Percentiles rank a stretch among this genome's conserved stretches.
These are phyloP conservation scores for Agaricales sp. DNA, from an alignment of 1,284 basidiomycete genomes.

Conservation along the genomic window DNA sequence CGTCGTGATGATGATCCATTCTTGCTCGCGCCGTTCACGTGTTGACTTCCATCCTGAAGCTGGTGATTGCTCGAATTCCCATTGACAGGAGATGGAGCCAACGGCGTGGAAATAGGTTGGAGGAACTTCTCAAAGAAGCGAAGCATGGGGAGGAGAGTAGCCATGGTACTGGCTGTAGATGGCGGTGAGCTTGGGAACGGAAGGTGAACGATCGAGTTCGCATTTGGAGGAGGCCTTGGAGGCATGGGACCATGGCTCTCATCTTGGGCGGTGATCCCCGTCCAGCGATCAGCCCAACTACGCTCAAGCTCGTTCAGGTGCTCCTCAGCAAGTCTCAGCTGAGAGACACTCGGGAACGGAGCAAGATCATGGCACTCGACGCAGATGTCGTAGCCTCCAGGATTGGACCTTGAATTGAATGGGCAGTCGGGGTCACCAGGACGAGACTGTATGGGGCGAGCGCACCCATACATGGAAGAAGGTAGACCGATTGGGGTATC, in stretches of 20 bases:
- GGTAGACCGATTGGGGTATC: slow-evolving; percentile 15
- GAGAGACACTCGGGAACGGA: slow-evolving; percentile 49
- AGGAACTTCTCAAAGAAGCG: slow-evolving; percentile 52
- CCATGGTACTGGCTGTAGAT: slow-evolving; percentile 35
- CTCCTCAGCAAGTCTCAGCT: slow-evolving; percentile 62
- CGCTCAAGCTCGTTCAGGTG: slow-evolving; percentile 54
- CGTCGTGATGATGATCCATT: slow-evolving; percentile 15
- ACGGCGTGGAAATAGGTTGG: slow-evolving; percentile 25
- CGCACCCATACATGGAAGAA: slow-evolving; percentile 17
- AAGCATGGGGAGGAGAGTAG: slow-evolving; percentile 44
- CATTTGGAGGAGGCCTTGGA: slow-evolving; percentile 57
- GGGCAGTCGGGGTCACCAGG: slow-evolving; percentile 2
- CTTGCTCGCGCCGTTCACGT: slow-evolving; percentile 2
- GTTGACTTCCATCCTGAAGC: background rate
- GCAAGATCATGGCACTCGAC: slow-evolving; percentile 79
- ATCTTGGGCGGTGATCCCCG: slow-evolving; percentile 12
- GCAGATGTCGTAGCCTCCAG: slow-evolving; percentile 70
- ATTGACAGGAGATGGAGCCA: background rate
- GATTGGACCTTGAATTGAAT: slow-evolving; percentile 19
- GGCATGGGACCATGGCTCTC: slow-evolving; percentile 26
- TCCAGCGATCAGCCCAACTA: slow-evolving; percentile 42
- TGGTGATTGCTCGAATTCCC: background rate
- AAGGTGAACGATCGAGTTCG: slow-evolving; percentile 61
- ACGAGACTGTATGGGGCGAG: slow-evolving; percentile 7
- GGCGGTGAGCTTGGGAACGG: slow-evolving; percentile 61